Conservation (phyloP, 805 yeast species). For the Clavispora fructus region DNA sequence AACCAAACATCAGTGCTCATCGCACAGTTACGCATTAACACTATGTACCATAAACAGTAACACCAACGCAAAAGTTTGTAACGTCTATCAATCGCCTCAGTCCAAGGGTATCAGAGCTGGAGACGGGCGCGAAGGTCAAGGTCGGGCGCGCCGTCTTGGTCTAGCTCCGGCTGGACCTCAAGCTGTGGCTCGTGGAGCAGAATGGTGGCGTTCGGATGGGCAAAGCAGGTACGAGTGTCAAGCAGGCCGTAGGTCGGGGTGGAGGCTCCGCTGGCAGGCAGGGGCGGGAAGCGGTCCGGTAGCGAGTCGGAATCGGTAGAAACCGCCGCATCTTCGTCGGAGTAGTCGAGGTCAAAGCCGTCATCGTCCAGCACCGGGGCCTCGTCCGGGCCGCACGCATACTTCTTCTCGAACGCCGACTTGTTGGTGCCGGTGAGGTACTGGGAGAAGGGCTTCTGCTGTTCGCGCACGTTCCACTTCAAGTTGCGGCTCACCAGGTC, state of each 20-base stretch:
- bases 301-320: conserved; percentile 14
- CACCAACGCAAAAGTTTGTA: too few species aligned
- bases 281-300: conserved; percentile 24
- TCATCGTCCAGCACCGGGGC: conserved; percentile 6
- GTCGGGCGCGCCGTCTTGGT: neutral
- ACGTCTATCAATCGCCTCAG: too few species aligned
- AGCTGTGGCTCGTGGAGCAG: conserved; percentile 8
- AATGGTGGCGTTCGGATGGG: conserved; percentile 40
- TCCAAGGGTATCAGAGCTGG: neutral
- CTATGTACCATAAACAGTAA: too few species aligned
- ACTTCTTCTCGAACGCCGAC: conserved; percentile 24
- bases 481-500: conserved; percentile 80
- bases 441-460: conserved; percentile 75
- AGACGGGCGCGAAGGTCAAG: neutral
- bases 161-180: neutral
- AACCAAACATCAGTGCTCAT: too few species aligned
- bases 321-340: conserved; percentile 7
- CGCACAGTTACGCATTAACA: too few species aligned
- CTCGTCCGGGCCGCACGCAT: conserved; percentile 1
- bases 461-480: conserved; percentile 91
- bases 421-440: conserved; percentile 51
- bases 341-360: conserved; percentile 33
- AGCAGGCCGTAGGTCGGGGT: conserved; percentile 24
- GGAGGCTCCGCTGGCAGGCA: conserved; percentile 24
- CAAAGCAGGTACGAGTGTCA: conserved; percentile 37